Conservation (phyloP, 1,284 basidiomycete genomes). For the Cerioporus squamosus region DNA sequence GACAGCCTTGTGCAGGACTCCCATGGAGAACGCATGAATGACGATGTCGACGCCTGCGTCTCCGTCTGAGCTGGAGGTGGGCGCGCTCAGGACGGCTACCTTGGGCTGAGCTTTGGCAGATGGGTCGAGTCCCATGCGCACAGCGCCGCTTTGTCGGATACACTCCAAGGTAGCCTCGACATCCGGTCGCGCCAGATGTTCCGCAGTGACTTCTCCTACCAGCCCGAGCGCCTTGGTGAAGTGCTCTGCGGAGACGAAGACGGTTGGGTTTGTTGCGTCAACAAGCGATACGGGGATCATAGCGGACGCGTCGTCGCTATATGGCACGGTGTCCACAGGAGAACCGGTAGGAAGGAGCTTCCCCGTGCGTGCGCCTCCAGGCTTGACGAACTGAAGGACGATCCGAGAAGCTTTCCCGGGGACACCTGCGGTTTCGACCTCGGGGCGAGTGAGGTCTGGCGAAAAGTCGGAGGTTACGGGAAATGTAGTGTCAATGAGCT, state of each 20-base stretch:
- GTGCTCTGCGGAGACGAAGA: conserved; percentile 56
- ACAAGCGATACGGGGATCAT: conserved; percentile 56
- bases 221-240: conserved; percentile 45
- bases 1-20: conserved; percentile 71
- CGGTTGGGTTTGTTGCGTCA: conserved; percentile 77
- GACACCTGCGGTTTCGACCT: conserved; percentile 67
- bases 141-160: conserved; percentile 61
- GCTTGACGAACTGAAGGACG: conserved; percentile 66
- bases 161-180: conserved; percentile 50
- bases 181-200: conserved; percentile 27
- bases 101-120: conserved; percentile 70
- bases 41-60: conserved; percentile 50
- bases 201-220: neutral
- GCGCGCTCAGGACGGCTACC: conserved; percentile 59
- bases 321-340: conserved; percentile 46
- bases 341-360: conserved; percentile 68
- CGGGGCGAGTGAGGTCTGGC: conserved; percentile 53
- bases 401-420: conserved; percentile 67
- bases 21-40: conserved; percentile 74
- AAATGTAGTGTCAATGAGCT: conserved; percentile 69
- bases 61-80: conserved; percentile 32
- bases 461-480: conserved; percentile 42
- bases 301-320: conserved; percentile 30
- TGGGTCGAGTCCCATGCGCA: conserved; percentile 67
- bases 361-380: conserved; percentile 72